Percentiles rank a stretch among this genome's conserved stretches.
Evolutionary conservation across 768 basidiomycete species (phyloP).

Genomic region (Dioszegia hungarica): DNA sequence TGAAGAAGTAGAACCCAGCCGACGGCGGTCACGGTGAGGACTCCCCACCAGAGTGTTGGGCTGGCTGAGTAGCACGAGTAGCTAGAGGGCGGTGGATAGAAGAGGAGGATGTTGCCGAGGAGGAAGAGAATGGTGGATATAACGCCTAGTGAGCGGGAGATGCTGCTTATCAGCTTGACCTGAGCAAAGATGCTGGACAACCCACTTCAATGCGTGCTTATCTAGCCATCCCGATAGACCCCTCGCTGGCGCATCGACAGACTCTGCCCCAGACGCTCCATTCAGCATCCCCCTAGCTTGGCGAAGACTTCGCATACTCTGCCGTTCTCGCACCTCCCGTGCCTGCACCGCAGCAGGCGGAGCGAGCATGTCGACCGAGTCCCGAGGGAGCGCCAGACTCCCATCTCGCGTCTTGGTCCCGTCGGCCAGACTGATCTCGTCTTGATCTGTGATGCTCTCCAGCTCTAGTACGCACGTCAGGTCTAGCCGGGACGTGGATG

Average conservation of each 20-base stretch:
- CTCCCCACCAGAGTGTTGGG: constrained; percentile 43
- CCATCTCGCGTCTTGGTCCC: not conserved
- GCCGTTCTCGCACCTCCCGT: constrained; percentile 3
- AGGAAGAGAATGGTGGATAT: constrained; percentile 30
- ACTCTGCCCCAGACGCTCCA: not conserved
- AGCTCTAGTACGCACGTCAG: not conserved
- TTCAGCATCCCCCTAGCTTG: constrained; percentile 1
- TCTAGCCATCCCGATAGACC: constrained; percentile 12
- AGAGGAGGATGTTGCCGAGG: constrained; percentile 32
- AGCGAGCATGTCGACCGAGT: not conserved
- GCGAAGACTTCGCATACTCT: constrained; percentile 3
- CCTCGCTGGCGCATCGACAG: not conserved
- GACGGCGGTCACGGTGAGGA: constrained; percentile 33
- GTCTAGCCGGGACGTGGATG: not conserved
- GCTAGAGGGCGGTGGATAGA: constrained; percentile 21
- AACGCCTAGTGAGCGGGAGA: constrained; percentile 23
- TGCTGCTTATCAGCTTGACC: constrained; percentile 6
- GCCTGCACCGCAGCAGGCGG: too few species aligned
- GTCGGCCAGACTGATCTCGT: not conserved
- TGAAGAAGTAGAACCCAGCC: constrained; percentile 42
- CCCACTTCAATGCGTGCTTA: constrained; percentile 7
- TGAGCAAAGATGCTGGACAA: not conserved
- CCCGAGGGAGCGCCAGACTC: not conserved
- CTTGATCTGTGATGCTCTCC: not conserved
- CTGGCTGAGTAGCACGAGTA: constrained; percentile 28